phyloP scores from a whole-genome alignment of 768 basidiomycete species.

The Lactarius sanguifluus region DNA sequence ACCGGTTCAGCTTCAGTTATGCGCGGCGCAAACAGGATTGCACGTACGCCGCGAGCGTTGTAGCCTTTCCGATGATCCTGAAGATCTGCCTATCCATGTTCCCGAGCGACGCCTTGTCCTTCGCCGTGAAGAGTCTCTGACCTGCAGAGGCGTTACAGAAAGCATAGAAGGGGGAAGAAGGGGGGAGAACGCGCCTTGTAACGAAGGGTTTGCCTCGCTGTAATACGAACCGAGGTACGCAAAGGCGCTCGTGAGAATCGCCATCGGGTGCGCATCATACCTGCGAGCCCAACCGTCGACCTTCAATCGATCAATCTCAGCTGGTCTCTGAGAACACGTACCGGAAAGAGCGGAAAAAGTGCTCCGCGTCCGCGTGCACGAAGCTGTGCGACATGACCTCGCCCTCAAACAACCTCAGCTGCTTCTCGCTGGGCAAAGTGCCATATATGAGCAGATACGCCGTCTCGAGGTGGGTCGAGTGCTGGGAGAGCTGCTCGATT shows the following conservation, averaged over 20 bases:
- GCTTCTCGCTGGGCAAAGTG: conserved; percentile 60
- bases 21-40: not conserved
- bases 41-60: conserved; percentile 79
- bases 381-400: conserved; percentile 78
- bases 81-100: conserved; percentile 93
- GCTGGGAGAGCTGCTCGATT: conserved; percentile 84
- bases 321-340: conserved; percentile 24
- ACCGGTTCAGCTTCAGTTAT: not conserved
- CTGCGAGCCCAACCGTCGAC: conserved; percentile 39
- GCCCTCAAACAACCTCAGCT: conserved; percentile 61
- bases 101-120: conserved; percentile 62
- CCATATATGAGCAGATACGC: conserved; percentile 91
- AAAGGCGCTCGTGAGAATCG: conserved; percentile 83
- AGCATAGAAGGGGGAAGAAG: not conserved
- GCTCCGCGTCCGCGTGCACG: conserved; percentile 43
- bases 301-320: not conserved
- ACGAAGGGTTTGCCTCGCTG: conserved; percentile 82
- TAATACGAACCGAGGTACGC: conserved; percentile 89
- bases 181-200: conserved; percentile 57
- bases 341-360: conserved; percentile 46
- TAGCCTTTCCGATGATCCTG: conserved; percentile 83
- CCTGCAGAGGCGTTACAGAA: conserved; percentile 42
- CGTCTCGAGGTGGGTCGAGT: conserved; percentile 78
- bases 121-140: conserved; percentile 74
- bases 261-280: conserved; percentile 92